phyloP scores from a whole-genome alignment of 176 grass and related monocot species.

The Bolboschoenus planiculmis region DNA sequence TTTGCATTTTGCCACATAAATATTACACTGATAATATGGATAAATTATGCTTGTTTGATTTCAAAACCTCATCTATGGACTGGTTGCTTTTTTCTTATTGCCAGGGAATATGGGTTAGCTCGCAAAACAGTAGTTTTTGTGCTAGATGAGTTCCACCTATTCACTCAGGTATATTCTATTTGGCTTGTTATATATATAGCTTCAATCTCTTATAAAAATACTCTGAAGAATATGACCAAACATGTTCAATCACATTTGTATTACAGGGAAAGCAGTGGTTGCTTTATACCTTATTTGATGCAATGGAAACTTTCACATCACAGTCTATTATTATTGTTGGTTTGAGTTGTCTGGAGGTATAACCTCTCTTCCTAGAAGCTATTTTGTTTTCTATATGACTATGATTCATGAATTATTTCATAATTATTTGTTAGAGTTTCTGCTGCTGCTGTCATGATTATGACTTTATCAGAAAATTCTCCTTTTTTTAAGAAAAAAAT shows the following conservation, averaged over 20 bases:
- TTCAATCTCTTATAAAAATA: constrained; percentile 11
- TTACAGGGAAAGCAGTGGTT: constrained; percentile 88
- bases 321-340: constrained; percentile 78
- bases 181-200: constrained; percentile 17
- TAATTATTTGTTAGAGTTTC: neutral
- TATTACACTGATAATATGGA: constrained; percentile 2
- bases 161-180: constrained; percentile 62
- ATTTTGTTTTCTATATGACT: neutral
- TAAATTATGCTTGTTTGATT: neutral
- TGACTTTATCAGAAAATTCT: neutral
- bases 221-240: neutral
- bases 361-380: constrained; percentile 6
- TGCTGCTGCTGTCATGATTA: neutral
- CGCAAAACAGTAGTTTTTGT: constrained; percentile 74
- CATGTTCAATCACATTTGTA: constrained; percentile 6
- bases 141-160: constrained; percentile 90
- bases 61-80: neutral
- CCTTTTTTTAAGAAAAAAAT: neutral
- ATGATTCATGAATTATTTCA: neutral
- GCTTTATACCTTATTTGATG: constrained; percentile 93
- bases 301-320: constrained; percentile 76
- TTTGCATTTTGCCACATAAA: neutral
- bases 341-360: constrained; percentile 86
- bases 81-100: constrained; percentile 32
- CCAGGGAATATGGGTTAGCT: constrained; percentile 83